Percentiles rank a stretch among this genome's conserved stretches.
Conservation (phyloP, 1,139 yeast genomes). For the Debaryomyces sp. region DNA sequence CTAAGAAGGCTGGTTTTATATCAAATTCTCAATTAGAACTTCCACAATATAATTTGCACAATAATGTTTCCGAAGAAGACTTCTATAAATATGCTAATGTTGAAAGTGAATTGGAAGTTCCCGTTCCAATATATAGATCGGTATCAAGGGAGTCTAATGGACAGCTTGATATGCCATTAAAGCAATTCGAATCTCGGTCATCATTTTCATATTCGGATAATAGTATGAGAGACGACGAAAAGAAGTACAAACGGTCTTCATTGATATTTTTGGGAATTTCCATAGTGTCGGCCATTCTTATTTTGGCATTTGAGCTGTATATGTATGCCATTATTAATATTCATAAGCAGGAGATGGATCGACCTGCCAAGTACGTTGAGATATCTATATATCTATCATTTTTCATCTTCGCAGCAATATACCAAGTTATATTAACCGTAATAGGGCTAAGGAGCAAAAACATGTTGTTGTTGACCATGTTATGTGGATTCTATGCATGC, state of each 20-base stretch:
- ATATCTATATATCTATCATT: conserved; percentile 27
- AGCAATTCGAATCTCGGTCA: neutral
- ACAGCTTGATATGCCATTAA: neutral
- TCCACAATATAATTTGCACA: neutral
- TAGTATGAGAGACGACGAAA: conserved; percentile 4
- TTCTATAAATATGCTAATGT: conserved; percentile 9
- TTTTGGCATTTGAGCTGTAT: conserved; percentile 34
- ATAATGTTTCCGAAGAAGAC: conserved; percentile 7
- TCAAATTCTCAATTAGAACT: neutral
- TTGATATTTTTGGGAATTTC: conserved; percentile 30
- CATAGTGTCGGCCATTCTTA: conserved; percentile 31
- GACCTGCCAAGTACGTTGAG: conserved; percentile 24
- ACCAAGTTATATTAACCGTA: conserved; percentile 42
- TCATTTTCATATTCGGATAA: neutral
- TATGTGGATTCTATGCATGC: conserved; percentile 48
- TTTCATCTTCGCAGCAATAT: conserved; percentile 32
- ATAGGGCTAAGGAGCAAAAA: conserved; percentile 48
- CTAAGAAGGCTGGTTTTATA: neutral
- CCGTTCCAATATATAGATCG: neutral
- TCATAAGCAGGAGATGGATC: conserved; percentile 24
- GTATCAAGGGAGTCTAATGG: neutral
- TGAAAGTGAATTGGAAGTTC: neutral
- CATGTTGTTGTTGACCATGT: conserved; percentile 42
- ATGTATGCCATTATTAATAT: conserved; percentile 39
- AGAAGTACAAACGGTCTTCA: conserved; percentile 17